Evolutionary conservation across 345 rosid species (phyloP).

Genomic region (Syzygium aromaticum): DNA sequence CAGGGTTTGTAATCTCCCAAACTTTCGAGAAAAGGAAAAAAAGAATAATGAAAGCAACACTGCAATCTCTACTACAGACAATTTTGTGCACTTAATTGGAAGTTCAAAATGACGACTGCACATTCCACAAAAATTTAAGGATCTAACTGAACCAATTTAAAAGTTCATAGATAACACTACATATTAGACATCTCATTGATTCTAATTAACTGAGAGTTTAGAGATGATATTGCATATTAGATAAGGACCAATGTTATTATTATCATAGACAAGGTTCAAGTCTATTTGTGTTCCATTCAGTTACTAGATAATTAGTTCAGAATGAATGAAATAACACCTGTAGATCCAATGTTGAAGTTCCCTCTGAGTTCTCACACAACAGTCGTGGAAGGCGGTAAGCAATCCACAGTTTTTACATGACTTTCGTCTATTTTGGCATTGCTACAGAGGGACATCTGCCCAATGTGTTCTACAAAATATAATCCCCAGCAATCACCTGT

Average conservation of each 20-base stretch:
- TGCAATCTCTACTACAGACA: not conserved
- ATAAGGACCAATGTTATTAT: not conserved
- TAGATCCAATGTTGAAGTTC: not conserved
- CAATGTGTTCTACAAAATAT: constrained; percentile 89
- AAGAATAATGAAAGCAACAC: not conserved
- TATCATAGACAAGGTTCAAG: not conserved
- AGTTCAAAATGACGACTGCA: not conserved
- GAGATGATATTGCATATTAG: not conserved
- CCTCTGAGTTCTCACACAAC: not conserved
- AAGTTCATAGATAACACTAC: not conserved
- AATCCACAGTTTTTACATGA: not conserved
- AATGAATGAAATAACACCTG: not conserved
- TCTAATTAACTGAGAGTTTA: not conserved
- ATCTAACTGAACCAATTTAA: not conserved
- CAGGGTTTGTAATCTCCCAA: not conserved
- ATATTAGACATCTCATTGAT: not conserved
- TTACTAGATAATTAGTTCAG: not conserved
- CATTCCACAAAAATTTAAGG: not conserved
- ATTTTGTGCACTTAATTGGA: not conserved
- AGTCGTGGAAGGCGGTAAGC: not conserved
- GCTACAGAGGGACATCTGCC: constrained; percentile 77
- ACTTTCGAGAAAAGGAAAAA: not conserved
- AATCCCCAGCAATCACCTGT: constrained; percentile 82
- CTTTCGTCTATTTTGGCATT: constrained; percentile 7
- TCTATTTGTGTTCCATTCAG: not conserved